Evolutionary conservation across 192 early-diverging fungal genomes (phyloP), one percentile per base, ranked within the genome.

Genomic region (Backusella tarrabulga): DNA sequence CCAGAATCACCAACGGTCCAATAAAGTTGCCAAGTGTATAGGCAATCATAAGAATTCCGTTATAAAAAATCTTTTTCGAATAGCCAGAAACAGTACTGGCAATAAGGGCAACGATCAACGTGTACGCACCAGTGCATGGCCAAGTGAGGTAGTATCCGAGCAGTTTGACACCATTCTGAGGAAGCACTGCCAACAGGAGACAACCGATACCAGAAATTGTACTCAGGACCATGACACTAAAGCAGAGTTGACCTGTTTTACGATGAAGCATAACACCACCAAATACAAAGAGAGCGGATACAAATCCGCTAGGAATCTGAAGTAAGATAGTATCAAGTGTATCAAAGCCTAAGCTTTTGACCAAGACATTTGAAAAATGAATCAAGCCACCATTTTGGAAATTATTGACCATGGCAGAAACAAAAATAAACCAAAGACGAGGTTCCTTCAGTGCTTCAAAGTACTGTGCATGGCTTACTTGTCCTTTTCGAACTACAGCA

Each of bases 311-410:
- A 29, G 73, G 73, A 8, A 74, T 74, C 29, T 74, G 73, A 41
- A 74, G 56, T 6, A 74, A 3, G 5, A 74, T 66, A 0, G 56
- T 40, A 26, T 74, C 34, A 29, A 56, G n/a, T 5, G 73, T 73
- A 7, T 72, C 35, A 21, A 77, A 81, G 0, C 80, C 80, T 29
- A 81, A 26, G 6, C 67, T 63, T 63, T 52, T n/a, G 3, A 71
- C 60, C 19, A 81, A 52, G 15, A 75, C 67, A 6, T 41, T 72
- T 11, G 44, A 38, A 67, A 73, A 81, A 11, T 52, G 36, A 14
- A 63, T 42, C 21, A 78, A 42, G 3, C 60, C 77, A 50, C 72
- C 60, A 29, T 73, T 69, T 15, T 50, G 56, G 2, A 78, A 34
- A 17, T 73, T 73, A 38, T 40, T 41, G 1, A 67, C 26, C 12